Percentiles rank a stretch among this genome's conserved stretches.
Conservation (phyloP, 331 rosid species). For the Dryas integrifolia region DNA sequence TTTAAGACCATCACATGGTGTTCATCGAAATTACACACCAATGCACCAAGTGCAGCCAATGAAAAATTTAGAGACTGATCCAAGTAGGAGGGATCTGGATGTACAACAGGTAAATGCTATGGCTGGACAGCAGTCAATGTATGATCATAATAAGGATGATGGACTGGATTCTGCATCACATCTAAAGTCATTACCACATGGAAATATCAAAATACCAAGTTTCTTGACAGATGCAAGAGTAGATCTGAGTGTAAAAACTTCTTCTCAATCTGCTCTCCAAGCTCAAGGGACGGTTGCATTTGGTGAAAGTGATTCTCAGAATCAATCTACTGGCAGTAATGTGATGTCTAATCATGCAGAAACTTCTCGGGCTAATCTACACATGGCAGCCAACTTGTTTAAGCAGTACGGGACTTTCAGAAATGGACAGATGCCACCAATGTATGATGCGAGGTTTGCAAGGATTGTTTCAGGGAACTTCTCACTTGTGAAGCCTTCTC, state of each 20-base stretch:
- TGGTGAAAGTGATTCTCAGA: constrained; percentile 32
- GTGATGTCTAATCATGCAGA: constrained; percentile 23
- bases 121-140: constrained; percentile 29
- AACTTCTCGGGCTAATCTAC: constrained; percentile 29
- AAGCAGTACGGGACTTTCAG: constrained; percentile 34
- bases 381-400: constrained; percentile 37
- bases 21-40: constrained; percentile 28
- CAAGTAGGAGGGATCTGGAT: constrained; percentile 31
- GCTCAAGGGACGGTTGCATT: constrained; percentile 33
- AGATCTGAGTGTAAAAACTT: constrained; percentile 23
- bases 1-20: constrained; percentile 25
- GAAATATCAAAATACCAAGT: constrained; percentile 26
- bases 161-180: constrained; percentile 30
- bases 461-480: constrained; percentile 31
- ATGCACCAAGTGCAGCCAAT: constrained; percentile 29
- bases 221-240: constrained; percentile 39
- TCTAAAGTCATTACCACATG: constrained; percentile 20
- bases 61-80: constrained; percentile 37
- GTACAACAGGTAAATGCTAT: constrained; percentile 25
- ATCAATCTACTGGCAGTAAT: constrained; percentile 32
- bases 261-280: constrained; percentile 27
- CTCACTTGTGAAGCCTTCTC: constrained; percentile 36
- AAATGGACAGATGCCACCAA: constrained; percentile 41
- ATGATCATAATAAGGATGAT: constrained; percentile 28
- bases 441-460: constrained; percentile 31